Conservation (phyloP, 2,329 filamentous ascomycete species). For the Aspergillus sp. region DNA sequence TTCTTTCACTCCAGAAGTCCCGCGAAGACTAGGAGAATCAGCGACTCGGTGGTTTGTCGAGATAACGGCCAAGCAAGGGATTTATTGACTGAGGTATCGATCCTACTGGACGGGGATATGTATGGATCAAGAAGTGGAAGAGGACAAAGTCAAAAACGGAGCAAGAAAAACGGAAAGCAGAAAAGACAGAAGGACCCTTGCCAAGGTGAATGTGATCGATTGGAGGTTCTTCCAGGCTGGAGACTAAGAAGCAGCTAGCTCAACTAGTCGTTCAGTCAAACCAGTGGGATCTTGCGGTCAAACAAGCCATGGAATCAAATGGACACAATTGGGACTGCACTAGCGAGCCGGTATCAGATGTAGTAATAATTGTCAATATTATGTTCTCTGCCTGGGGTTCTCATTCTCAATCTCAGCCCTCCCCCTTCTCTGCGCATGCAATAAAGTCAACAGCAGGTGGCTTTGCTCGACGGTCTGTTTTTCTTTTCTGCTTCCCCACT, state of each 20-base stretch:
- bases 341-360: conserved; percentile 23
- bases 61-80: conserved; percentile 20
- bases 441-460: too few relatives aligned
- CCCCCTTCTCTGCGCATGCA: too few relatives aligned
- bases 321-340: conserved; percentile 18
- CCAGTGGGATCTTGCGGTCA: conserved; percentile 17
- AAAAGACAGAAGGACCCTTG: conserved; percentile 12
- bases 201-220: neutral
- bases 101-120: conserved; percentile 14
- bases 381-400: neutral
- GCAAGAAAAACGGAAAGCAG: conserved; percentile 11
- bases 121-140: conserved; percentile 5
- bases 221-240: neutral
- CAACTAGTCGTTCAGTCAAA: conserved; percentile 14
- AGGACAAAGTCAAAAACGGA: conserved; percentile 1
- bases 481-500: neutral
- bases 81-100: conserved; percentile 14
- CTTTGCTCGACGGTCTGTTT: neutral
- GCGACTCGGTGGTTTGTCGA: neutral
- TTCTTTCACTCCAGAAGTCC: conserved; percentile 6
- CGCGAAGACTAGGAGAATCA: conserved; percentile 16
- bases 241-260: conserved; percentile 13
- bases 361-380: conserved; percentile 24
- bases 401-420: neutral
- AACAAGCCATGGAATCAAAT: conserved; percentile 21